A percentile compares a stretch with the other conserved stretches of the same genome.
phyloP scores from a whole-genome alignment of 2,329 filamentous ascomycete species.

The Tolypocladium endophyticum region DNA sequence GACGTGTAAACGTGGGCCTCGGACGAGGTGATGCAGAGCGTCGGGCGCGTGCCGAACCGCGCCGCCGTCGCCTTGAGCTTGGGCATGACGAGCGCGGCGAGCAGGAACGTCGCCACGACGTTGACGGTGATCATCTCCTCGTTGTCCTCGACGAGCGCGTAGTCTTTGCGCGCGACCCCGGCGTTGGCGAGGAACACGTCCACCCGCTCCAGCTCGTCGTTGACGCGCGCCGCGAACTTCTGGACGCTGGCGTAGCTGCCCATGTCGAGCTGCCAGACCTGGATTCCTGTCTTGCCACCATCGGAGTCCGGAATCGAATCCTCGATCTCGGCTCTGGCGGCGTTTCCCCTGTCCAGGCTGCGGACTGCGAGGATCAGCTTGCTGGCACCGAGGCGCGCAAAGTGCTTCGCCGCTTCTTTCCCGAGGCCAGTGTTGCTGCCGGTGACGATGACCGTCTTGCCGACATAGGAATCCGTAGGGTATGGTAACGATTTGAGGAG shows the following conservation, averaged over 20 bases:
- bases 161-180: constrained; percentile 21
- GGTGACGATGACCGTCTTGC: constrained; percentile 23
- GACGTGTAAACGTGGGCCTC: constrained; percentile 13
- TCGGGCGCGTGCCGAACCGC: constrained; percentile 10
- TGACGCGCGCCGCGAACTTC: constrained; percentile 27
- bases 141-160: constrained; percentile 28
- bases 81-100: constrained; percentile 38
- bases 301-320: constrained; percentile 8
- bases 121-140: constrained; percentile 42
- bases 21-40: constrained; percentile 16
- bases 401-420: constrained; percentile 23
- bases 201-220: constrained; percentile 24
- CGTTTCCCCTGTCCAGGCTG: constrained; percentile 15
- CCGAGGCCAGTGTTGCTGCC: constrained; percentile 26
- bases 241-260: constrained; percentile 32
- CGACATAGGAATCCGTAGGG: constrained; percentile 14
- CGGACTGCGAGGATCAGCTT: constrained; percentile 27
- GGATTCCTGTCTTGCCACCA: constrained; percentile 15
- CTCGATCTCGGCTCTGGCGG: constrained; percentile 26
- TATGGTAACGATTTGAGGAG: constrained; percentile 6
- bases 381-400: constrained; percentile 16
- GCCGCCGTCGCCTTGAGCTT: constrained; percentile 32
- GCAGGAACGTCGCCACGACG: constrained; percentile 39
- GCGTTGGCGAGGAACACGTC: constrained; percentile 33
- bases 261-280: constrained; percentile 43